Base-by-base conservation (phyloP, 2,329 filamentous ascomycete species). In the Calonectria pseudoturangicola region DNA sequence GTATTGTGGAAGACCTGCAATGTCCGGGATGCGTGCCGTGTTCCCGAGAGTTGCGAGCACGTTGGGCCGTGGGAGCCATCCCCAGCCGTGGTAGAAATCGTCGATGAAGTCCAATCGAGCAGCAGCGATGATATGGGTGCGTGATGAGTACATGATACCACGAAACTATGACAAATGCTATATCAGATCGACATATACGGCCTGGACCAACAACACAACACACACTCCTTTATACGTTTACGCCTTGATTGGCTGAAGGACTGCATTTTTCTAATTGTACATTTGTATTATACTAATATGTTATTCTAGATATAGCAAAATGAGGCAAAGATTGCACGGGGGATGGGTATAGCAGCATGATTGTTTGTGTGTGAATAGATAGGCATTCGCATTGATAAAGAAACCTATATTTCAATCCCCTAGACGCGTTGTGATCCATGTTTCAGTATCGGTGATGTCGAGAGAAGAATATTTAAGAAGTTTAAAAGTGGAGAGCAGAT, bases 1-100 rank as follows among this genome's bases (percentile, higher is more conserved):
- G 93, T 97, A 16, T 83, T 98, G 15, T 98, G 96, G 96, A 92
- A 92, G 83, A 98, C 95, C 1, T 86, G 92, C 85, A 43, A 91
- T 58, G 86, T 77, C 33, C 83, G 91, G 66, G 86, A 87, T 13
- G 68, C 84, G 27, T 96, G 93, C 79, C 88, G 91, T 30, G 87
- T 91, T 12, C 94, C 95, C 0, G 86, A 83, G 58, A 92, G 92
- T 0, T 95, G 93, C 76, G 90, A 91, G 75, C 84, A 86, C 8
- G 84, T 90, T 3, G 75, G 79, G 10, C 75, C 78, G 18, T 89
- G 87, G 88, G 74, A 76, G 56, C 68, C 63, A 43, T 66, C 63
- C 27, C 15, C 51, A 50, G 33, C 60, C 39, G 41, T 30, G 6
- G 73, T 70, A 25, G 62, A 77, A 1, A 33, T 33, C 33, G 28